Percentiles rank a stretch among this genome's conserved stretches.
Conservation (phyloP, 164 flowering plant species). For the Taxillus chinensis region DNA sequence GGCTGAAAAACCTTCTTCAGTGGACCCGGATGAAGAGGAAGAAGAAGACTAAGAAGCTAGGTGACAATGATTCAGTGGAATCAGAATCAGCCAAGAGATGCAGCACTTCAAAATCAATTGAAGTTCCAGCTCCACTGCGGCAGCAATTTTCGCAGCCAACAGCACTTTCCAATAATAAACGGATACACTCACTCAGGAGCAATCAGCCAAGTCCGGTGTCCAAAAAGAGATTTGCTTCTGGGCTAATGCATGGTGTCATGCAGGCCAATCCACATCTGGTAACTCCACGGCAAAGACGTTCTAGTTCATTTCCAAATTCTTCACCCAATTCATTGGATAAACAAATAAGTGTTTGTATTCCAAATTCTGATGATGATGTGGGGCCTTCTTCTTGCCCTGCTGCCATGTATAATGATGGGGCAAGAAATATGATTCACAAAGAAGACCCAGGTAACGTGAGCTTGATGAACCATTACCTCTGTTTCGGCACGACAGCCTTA, state of each 20-base stretch:
- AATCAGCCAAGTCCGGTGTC: conserved; percentile 60
- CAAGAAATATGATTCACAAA: conserved; percentile 13
- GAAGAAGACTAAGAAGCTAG: conserved; percentile 19
- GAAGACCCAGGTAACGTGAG: conserved; percentile 18
- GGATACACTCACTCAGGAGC: conserved; percentile 60
- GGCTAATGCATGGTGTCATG: conserved; percentile 56
- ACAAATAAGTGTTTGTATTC: conserved; percentile 22
- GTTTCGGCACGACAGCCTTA: conserved; percentile 25
- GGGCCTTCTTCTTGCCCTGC: conserved; percentile 39
- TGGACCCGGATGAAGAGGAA: conserved; percentile 50
- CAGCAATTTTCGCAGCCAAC: conserved; percentile 53
- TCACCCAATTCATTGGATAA: conserved; percentile 31
- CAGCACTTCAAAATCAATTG: conserved; percentile 18
- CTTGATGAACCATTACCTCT: conserved; percentile 29
- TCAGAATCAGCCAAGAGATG: conserved; percentile 24
- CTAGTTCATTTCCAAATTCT: conserved; percentile 39
- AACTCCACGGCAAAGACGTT: conserved; percentile 26
- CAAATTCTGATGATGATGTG: conserved; percentile 14
- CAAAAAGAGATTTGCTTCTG: conserved; percentile 73
- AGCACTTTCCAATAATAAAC: conserved; percentile 49
- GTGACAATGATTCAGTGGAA: conserved; percentile 23
- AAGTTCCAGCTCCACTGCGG: conserved; percentile 57
- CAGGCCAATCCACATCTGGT: conserved; percentile 9
- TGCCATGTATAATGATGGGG: conserved; percentile 12
- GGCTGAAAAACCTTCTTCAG: conserved; percentile 49